Evolutionary conservation across 768 basidiomycete species (phyloP).

Genomic region (Boletus rubroflammeus): DNA sequence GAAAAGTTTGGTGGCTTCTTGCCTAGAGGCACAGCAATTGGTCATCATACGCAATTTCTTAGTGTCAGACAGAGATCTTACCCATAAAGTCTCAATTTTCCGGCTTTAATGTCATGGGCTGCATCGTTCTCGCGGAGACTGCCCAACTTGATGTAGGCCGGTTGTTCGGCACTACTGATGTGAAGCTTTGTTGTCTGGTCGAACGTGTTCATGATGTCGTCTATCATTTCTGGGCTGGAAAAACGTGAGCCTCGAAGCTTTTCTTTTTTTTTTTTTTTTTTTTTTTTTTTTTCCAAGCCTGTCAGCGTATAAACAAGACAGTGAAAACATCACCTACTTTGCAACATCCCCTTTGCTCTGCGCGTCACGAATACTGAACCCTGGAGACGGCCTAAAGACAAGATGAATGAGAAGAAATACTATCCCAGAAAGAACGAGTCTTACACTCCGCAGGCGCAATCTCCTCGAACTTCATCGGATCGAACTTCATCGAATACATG

Average conservation of each 20-base stretch:
- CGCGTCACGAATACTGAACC: conserved; percentile 37
- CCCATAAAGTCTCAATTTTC: conserved; percentile 37
- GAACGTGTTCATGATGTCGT: conserved; percentile 31
- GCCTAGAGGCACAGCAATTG: conserved; percentile 17
- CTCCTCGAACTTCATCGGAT: conserved; percentile 35
- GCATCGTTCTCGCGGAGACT: conserved; percentile 32
- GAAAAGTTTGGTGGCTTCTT: conserved; percentile 38
- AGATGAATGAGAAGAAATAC: background rate
- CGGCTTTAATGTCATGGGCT: conserved; percentile 28
- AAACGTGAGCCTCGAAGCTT: conserved; percentile 27
- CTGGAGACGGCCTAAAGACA: conserved; percentile 30
- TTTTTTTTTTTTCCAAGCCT: conserved; percentile 13
- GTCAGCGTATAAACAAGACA: background rate
- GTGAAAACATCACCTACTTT: conserved; percentile 21
- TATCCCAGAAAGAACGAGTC: background rate
- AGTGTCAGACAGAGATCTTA: conserved; percentile 7
- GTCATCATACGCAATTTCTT: background rate
- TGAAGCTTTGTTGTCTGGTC: conserved; percentile 37
- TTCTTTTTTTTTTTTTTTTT: conserved; percentile 16
- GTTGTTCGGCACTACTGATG: conserved; percentile 32
- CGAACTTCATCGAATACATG: conserved; percentile 35
- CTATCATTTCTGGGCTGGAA: conserved; percentile 27
- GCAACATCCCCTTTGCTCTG: conserved; percentile 27
- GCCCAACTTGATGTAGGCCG: conserved; percentile 40
- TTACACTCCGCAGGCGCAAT: conserved; percentile 32